Base-by-base conservation (phyloP, 129 eudicot species). In the Helianthus tuberosus region DNA sequence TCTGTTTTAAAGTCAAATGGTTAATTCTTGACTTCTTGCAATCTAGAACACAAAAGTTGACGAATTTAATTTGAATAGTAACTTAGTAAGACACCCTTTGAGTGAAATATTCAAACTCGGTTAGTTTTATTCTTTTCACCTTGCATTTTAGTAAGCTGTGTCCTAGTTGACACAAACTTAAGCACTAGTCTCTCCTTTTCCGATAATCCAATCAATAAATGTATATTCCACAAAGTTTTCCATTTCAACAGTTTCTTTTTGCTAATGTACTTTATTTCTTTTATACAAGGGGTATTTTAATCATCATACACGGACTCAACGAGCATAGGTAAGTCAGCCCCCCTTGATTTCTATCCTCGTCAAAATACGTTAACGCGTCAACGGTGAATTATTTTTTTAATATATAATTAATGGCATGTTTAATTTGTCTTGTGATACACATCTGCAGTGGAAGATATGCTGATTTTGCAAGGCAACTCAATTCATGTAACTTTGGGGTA, bases 251-350 rank as follows among this genome's bases (percentile, higher is more conserved):
- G 59, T 13, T 46, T 15, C 2, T 51, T 8, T 17, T 66, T 64
- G 48, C 61, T 64, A 71, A 78, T 49, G 52, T n/a, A 4, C 20
- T 49, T 77, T 36, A 65, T 47, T 70, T 67, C 46, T 25, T 72
- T 12, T 74, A 84, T 74, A 84, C 50, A 91, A 94, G 98, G 91
- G 97, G 97, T 46, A 88, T 94, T 64, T 61, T 94, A 62, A 86
- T 88, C 73, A 90, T 94, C 71, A 85, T 94, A 20, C 98, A 94
- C 32, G 98, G 98, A 68, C 93, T 94, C 50, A 94, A 94, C 51
- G 98, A 94, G 85, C 98, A 94, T 83, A 91, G 98, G 98, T 84
- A 87, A 77, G 29, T 47, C 14, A 39, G 2, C 12, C 49, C 49
- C 9, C 17, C 17, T 44, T 73, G 59, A 50, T 59, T 23, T 49